Conservation (phyloP, 2,329 filamentous ascomycete genomes). For the Verticillium longisporum region DNA sequence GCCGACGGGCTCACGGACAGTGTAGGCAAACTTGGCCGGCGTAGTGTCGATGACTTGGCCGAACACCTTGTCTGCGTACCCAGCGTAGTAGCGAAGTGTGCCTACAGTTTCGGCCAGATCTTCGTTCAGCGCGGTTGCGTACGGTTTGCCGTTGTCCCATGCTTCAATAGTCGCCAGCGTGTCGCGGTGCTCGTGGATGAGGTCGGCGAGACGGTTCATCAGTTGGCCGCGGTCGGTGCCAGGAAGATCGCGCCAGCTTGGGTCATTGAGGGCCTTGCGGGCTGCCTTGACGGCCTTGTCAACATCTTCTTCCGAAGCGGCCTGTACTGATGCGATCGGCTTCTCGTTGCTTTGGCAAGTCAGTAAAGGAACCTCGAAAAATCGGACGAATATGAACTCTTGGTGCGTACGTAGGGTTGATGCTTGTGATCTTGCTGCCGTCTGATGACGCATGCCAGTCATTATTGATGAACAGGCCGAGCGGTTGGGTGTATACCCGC, state of each 20-base stretch:
- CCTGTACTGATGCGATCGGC: slow-evolving; percentile 2
- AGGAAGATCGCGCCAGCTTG: slow-evolving; percentile 53
- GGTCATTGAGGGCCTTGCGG: slow-evolving; percentile 53
- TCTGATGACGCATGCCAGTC: slow-evolving; percentile 6
- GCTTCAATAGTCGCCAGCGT: slow-evolving; percentile 15
- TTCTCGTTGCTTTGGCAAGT: slow-evolving; percentile 1
- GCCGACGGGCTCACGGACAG: slow-evolving; percentile 63
- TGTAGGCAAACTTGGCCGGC: slow-evolving; percentile 62
- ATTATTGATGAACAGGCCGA: slow-evolving; percentile 19
- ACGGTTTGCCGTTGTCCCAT: slow-evolving; percentile 47
- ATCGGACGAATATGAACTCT: not conserved
- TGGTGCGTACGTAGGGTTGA: slow-evolving; percentile 3
- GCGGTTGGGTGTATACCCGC: slow-evolving; percentile 3
- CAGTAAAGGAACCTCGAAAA: not conserved
- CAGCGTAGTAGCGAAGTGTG: slow-evolving; percentile 59
- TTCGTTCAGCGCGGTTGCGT: slow-evolving; percentile 49
- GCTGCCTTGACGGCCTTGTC: slow-evolving; percentile 59
- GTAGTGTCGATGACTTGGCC: slow-evolving; percentile 66
- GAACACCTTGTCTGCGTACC: slow-evolving; percentile 67
- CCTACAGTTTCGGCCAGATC: slow-evolving; percentile 42
- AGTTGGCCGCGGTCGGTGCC: slow-evolving; percentile 53
- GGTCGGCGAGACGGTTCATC: slow-evolving; percentile 56
- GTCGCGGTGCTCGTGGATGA: slow-evolving; percentile 53
- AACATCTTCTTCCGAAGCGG: slow-evolving; percentile 43
- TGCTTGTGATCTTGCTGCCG: slow-evolving; percentile 3